phyloP scores from a whole-genome alignment of 331 rosid species.

The Cydonia oblonga region DNA sequence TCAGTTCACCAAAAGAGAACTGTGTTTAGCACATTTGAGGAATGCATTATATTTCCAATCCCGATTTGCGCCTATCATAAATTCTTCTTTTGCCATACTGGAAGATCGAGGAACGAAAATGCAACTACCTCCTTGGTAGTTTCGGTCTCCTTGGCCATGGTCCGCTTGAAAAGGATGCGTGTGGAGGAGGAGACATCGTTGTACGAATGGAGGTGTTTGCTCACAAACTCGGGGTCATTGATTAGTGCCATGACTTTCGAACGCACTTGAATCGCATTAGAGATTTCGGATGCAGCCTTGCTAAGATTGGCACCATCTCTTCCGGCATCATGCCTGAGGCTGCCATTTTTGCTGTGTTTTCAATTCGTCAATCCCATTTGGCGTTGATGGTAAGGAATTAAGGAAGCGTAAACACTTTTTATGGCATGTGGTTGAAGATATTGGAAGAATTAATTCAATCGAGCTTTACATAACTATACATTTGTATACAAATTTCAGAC shows the following conservation, averaged over 20 bases:
- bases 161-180: background rate
- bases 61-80: background rate
- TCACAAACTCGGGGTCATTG: background rate
- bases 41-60: background rate
- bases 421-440: background rate
- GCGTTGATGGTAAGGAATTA: background rate
- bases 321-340: background rate
- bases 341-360: background rate
- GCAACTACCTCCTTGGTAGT: background rate
- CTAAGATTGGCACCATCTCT: background rate
- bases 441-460: background rate
- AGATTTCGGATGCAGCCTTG: background rate
- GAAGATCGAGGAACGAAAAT: background rate
- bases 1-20: background rate
- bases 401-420: background rate
- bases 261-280: background rate
- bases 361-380: background rate
- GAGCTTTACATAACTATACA: background rate
- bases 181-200: background rate
- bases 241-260: background rate
- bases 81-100: background rate
- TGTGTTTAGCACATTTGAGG: background rate
- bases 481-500: background rate
- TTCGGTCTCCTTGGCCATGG: background rate
- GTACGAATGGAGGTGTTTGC: background rate